Base-by-base conservation (phyloP, 805 yeast genomes). In the Sporopachydermia quercuum region DNA sequence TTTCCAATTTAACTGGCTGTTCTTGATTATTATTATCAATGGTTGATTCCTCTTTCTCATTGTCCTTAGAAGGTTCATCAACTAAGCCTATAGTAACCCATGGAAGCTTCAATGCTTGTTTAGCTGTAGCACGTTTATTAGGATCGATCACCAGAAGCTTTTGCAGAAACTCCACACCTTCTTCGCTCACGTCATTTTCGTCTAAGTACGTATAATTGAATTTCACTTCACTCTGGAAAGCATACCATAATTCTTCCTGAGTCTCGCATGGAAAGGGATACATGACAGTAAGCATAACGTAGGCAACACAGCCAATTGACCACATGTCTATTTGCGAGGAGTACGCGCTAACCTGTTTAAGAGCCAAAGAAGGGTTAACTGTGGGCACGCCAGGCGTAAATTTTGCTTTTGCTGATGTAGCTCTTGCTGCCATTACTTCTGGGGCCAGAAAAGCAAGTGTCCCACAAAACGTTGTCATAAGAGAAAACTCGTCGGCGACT, bases 401-500 rank as follows among this genome's bases (percentile, higher is more conserved):
- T 42, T 39, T 43, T 45, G 41, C 41, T 36, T 42, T 37, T 47
- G 49, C 5, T 5, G 53, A 45, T 1, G 45, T 37, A 19, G 54
- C 55, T 41, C 63, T 58, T 11, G 68, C 70, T 18, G 61, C 61
- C 30, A 76, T 60, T 4, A 91, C 85, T 56, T 91, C 99, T 0
- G 99, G 99, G 0, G 99, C 98, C 38, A 91, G 80, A 52, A 91
- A 91, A 2, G 97, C 96, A 46, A 91, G 58, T 0, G 99, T 91
- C 1, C 99, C 99, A 61, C 99, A 91, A 51, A 91, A 91, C 0
- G 99, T 89, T 55, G 85, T 87, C 81, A 91, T 78, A 45, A 81
- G 76, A 2, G 94, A 75, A 5, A 86, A 80, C 40, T 76, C 76
- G 42, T 80, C 91, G 45, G 86, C 76, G 18, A 85, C 76, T 58